phyloP scores from a whole-genome alignment of 2,329 filamentous ascomycete species.

The Paraphaeosphaeria minitans region DNA sequence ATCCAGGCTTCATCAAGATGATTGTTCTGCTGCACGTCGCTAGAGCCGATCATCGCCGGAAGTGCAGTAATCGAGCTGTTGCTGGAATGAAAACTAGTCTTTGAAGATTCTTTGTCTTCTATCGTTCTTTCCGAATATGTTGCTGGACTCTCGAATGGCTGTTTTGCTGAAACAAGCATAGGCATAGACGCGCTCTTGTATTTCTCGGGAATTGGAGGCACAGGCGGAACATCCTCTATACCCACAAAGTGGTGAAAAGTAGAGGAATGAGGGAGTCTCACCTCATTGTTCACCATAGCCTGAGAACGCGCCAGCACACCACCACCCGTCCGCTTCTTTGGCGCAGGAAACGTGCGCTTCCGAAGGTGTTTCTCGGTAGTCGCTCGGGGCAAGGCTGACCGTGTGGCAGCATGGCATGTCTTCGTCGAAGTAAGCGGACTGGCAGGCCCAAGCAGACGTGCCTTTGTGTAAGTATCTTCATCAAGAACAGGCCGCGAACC shows the following conservation, averaged over 20 bases:
- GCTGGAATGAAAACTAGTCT: neutral
- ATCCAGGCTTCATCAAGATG: neutral
- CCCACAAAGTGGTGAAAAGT: conserved; percentile 34
- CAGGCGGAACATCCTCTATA: conserved; percentile 25
- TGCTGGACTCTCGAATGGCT: neutral
- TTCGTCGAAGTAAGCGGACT: conserved; percentile 22
- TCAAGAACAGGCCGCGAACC: conserved; percentile 1
- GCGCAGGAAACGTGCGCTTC: conserved; percentile 27
- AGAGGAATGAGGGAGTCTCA: conserved; percentile 39
- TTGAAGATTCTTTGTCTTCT: neutral
- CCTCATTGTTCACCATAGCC: conserved; percentile 34
- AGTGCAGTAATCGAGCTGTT: neutral
- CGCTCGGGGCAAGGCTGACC: conserved; percentile 17
- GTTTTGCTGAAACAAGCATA: conserved; percentile 4
- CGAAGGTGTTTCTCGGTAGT: conserved; percentile 24
- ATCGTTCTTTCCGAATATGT: neutral
- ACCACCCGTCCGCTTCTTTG: conserved; percentile 25
- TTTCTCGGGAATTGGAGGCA: conserved; percentile 31
- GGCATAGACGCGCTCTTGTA: conserved; percentile 26
- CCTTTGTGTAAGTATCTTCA: conserved; percentile 14
- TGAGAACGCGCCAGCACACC: conserved; percentile 29
- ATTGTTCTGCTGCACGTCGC: neutral
- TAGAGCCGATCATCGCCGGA: neutral
- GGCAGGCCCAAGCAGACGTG: conserved; percentile 23
- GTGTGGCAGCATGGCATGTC: neutral